A percentile compares a stretch with the other conserved stretches of the same genome.
Conservation (phyloP, 495 filamentous ascomycete genomes). For the Hyaloscypha hepaticicola region DNA sequence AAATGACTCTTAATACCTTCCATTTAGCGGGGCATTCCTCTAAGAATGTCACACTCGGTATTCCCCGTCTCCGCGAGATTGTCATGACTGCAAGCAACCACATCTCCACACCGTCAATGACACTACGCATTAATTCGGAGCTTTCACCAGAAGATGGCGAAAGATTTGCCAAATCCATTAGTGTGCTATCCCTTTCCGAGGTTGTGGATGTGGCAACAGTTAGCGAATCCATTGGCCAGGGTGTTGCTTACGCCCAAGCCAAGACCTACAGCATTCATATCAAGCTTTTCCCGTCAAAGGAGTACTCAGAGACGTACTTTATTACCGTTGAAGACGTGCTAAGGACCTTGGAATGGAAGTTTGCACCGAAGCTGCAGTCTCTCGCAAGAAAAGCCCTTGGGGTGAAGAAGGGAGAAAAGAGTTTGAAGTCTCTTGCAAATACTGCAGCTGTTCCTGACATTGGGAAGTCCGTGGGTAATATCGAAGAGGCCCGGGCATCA, state of each 20-base stretch:
- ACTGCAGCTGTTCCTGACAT: conserved; percentile 76
- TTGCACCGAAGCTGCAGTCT: conserved; percentile 67
- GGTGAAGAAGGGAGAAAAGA: conserved; percentile 66
- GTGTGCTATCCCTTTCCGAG: conserved; percentile 81
- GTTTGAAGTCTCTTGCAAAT: conserved; percentile 46
- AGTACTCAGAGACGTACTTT: conserved; percentile 83
- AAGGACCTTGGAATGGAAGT: conserved; percentile 71
- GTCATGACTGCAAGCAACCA: conserved; percentile 91
- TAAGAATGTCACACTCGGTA: conserved; percentile 98
- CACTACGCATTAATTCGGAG: conserved; percentile 72
- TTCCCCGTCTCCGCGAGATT: conserved; percentile 95
- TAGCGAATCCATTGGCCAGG: conserved; percentile 69
- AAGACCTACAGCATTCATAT: conserved; percentile 85
- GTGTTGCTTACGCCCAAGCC: conserved; percentile 60
- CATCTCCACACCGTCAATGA: conserved; percentile 93
- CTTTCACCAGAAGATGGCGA: conserved; percentile 67
- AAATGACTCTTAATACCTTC: conserved; percentile 99
- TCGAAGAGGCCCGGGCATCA: conserved; percentile 57
- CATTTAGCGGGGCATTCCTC: conserved; percentile 98
- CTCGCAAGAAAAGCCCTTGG: conserved; percentile 74
- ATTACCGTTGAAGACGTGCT: conserved; percentile 76
- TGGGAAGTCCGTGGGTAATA: conserved; percentile 69
- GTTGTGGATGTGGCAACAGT: conserved; percentile 82
- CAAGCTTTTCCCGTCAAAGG: conserved; percentile 76
- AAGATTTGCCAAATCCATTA: conserved; percentile 88